Evolutionary conservation across 176 grass and related monocot species (phyloP).

Genomic region (Eleusine coracana): DNA sequence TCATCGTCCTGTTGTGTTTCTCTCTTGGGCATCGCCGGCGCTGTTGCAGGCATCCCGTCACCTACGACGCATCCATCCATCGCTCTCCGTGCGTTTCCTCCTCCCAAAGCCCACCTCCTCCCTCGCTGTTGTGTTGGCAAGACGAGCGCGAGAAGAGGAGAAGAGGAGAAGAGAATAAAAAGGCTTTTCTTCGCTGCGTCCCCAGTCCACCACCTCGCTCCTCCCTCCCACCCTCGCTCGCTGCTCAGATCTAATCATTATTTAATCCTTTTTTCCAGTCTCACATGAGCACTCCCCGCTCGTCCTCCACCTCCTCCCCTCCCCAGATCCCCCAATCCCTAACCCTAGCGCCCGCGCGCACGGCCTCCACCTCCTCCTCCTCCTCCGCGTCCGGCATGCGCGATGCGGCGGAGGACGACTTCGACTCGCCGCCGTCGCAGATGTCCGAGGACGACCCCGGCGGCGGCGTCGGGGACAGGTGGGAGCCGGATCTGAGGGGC

Average conservation of each 20-base stretch:
- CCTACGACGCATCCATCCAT: background rate
- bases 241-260: conserved; percentile 81
- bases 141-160: background rate
- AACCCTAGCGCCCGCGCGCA: conserved; percentile 46
- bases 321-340: conserved; percentile 50
- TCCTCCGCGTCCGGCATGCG: conserved; percentile 50
- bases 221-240: background rate
- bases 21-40: conserved; percentile 9
- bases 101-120: background rate
- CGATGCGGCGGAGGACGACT: conserved; percentile 51
- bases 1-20: background rate
- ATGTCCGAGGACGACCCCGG: conserved; percentile 77
- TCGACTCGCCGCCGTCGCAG: conserved; percentile 58
- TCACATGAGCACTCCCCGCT: conserved; percentile 64
- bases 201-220: conserved; percentile 30
- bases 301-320: conserved; percentile 38
- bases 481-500: conserved; percentile 67
- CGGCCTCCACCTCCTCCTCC: conserved; percentile 7
- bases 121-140: too few relatives aligned
- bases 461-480: conserved; percentile 38
- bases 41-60: background rate
- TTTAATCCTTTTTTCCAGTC: conserved; percentile 73
- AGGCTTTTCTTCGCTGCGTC: conserved; percentile 28
- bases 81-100: too few relatives aligned
- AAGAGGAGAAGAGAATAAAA: conserved; percentile 14